Percentiles rank a stretch among this genome's conserved stretches.
Evolutionary conservation across 1,284 basidiomycete genomes (phyloP).

Genomic region (Hemileia vastatrix): DNA sequence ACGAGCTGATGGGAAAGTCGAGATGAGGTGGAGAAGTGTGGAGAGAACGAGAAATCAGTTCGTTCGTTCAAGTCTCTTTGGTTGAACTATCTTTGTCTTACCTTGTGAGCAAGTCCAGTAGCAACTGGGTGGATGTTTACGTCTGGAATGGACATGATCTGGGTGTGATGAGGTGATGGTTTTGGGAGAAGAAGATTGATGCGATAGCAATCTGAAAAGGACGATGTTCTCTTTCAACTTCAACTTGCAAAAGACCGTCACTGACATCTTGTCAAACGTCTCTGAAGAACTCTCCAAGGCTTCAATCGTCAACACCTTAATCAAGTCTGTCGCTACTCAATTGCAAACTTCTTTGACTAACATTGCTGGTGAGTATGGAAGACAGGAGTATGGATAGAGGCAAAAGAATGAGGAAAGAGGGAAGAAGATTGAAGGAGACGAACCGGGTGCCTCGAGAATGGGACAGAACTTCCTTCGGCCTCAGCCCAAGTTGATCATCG

Average conservation of each 20-base stretch:
- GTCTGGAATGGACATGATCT: conserved; percentile 46
- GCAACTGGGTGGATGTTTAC: conserved; percentile 33
- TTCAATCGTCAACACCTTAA: background rate
- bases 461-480: no score
- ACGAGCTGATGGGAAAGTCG: no score
- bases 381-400: background rate
- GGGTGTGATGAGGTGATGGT: no score
- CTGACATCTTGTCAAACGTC: background rate
- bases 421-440: background rate
- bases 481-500: no score
- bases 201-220: no score
- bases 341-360: background rate
- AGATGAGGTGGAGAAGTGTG: no score
- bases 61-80: no score
- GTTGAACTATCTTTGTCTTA: no score
- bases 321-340: background rate
- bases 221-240: background rate
- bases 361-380: background rate
- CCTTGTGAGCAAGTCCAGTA: conserved; percentile 25
- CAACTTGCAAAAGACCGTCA: background rate
- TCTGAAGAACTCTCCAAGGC: background rate
- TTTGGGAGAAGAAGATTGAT: no score
- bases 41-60: no score
- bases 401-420: background rate
- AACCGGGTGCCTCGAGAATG: background rate